Conservation (phyloP, 208 protist species). For the Trypanosomatidae sp. region DNA sequence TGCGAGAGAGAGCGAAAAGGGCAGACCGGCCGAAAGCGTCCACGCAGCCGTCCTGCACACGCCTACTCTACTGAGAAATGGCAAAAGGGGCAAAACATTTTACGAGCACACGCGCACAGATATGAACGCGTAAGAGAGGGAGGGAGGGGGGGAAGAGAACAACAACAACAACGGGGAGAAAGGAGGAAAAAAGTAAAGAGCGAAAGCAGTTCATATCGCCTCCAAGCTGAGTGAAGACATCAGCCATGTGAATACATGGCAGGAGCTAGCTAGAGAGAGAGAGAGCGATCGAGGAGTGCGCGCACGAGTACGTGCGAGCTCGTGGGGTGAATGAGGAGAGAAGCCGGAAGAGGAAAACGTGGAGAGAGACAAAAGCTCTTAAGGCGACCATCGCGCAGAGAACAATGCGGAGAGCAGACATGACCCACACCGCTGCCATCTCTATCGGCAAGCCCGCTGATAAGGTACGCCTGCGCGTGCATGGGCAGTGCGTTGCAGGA, state of each 20-base stretch:
- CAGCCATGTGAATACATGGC: not conserved
- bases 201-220: not conserved
- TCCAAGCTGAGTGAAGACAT: not conserved
- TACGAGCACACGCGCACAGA: not conserved
- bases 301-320: not conserved
- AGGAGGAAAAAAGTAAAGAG: not conserved
- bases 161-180: not conserved
- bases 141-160: not conserved
- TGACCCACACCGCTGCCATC: not conserved
- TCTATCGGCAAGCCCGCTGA: too few relatives aligned
- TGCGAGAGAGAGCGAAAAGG: not conserved
- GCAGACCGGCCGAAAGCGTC: not conserved
- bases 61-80: not conserved
- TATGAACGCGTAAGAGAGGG: not conserved
- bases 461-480: too few relatives aligned
- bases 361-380: not conserved
- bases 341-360: not conserved
- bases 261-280: not conserved
- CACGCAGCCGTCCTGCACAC: not conserved
- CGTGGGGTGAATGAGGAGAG: not conserved
- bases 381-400: not conserved
- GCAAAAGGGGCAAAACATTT: not conserved
- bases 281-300: not conserved
- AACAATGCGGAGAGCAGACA: not conserved
- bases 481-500: too few relatives aligned